Evolutionary conservation across 2,329 filamentous ascomycete genomes (phyloP).

Genomic region (Apiospora aurea): DNA sequence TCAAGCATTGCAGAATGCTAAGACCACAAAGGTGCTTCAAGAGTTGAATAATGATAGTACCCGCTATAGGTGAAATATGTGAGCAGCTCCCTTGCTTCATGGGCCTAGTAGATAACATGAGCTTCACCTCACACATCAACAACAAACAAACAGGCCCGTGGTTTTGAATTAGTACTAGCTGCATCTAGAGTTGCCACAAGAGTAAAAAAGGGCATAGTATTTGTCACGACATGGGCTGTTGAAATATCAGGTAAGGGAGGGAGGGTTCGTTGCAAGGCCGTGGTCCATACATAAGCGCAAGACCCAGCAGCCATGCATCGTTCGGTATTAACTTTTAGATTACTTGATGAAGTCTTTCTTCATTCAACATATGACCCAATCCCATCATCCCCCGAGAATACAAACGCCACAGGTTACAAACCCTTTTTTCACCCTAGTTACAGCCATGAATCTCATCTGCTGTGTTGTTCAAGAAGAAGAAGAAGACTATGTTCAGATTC

Average conservation of each 20-base stretch:
- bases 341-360: not conserved
- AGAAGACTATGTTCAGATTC: not conserved
- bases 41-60: too few species aligned
- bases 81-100: not conserved
- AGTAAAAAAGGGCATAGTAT: not conserved
- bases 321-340: not conserved
- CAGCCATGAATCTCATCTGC: too few species aligned
- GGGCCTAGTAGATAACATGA: not conserved
- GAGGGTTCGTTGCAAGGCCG: not conserved
- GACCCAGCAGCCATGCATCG: not conserved
- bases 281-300: not conserved
- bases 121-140: too few species aligned
- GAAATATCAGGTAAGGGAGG: not conserved
- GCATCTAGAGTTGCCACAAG: too few species aligned
- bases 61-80: too few species aligned
- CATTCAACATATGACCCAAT: not conserved
- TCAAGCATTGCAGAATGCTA: too few species aligned
- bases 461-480: not conserved
- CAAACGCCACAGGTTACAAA: not conserved
- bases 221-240: not conserved
- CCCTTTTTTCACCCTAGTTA: not conserved
- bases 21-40: too few species aligned
- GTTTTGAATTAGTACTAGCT: not conserved
- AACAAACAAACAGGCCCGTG: not conserved
- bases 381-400: not conserved